Conservation (phyloP, 148 eudicot genomes). For the Heliosperma pusillum region DNA sequence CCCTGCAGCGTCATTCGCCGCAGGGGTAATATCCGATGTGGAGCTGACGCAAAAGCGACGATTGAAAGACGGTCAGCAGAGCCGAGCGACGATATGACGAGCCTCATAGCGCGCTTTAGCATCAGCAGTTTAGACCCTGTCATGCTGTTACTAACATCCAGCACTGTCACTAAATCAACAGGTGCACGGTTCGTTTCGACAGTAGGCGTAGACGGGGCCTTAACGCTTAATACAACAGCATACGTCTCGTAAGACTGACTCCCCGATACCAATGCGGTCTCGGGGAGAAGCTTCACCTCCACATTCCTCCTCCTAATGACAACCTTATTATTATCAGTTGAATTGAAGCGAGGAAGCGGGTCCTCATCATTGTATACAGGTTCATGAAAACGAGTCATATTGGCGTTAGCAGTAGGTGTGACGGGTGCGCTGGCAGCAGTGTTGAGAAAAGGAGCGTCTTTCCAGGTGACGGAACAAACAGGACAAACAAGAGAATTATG, state of each 20-base stretch:
- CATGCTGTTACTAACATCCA: constrained; percentile 77
- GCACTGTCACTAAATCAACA: constrained; percentile 70
- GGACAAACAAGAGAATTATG: constrained; percentile 55
- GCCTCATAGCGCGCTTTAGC: constrained; percentile 80
- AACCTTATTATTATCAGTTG: not conserved
- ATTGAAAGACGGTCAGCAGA: constrained; percentile 74
- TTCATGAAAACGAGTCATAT: not conserved
- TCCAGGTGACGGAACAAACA: constrained; percentile 68
- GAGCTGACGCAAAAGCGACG: constrained; percentile 52
- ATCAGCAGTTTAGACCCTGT: constrained; percentile 59
- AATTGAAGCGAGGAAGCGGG: constrained; percentile 50
- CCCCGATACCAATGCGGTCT: constrained; percentile 61
- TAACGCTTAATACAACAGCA: constrained; percentile 60
- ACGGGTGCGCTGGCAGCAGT: constrained; percentile 22
- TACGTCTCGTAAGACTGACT: constrained; percentile 49
- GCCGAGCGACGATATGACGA: constrained; percentile 70
- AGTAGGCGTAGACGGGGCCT: constrained; percentile 48
- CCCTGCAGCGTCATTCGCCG: constrained; percentile 67
- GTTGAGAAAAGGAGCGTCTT: constrained; percentile 52
- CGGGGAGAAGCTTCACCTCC: constrained; percentile 55
- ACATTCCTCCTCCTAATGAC: constrained; percentile 25
- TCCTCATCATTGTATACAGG: constrained; percentile 63
- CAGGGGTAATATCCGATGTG: constrained; percentile 60
- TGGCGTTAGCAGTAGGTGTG: constrained; percentile 22
- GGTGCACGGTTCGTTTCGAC: constrained; percentile 59